Base-by-base conservation (phyloP, 441 rosid genomes). In the Breynia disticha region DNA sequence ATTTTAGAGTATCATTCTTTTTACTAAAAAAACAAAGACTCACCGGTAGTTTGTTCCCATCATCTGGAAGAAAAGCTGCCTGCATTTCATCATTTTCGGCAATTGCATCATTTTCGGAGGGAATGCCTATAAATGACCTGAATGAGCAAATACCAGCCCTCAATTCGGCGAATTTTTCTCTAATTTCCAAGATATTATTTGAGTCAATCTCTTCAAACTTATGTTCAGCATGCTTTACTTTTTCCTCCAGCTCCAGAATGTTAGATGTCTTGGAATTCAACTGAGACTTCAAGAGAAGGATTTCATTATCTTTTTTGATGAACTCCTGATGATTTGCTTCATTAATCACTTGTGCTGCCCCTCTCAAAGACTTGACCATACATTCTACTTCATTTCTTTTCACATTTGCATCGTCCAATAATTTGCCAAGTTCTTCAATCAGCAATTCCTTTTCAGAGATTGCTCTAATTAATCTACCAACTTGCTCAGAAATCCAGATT, bases 271-370 rank as follows among this genome's bases (percentile, higher is more conserved):
- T 81, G 42, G 60, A 66, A 62, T 72, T 53, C 72, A 86, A 67
- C 57, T 72, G 73, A 56, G 91, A 81, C 60, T 62, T 76, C 78
- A 95, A 64, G 46, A 63, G 63, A 54, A 69, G 67, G 68, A 76
- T 73, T 66, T 80, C 79, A 42, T 62, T 74, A 74, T 90, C 97
- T 60, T 82, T 95, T 67, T 86, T 93, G 60, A 70, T 65, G 67
- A 74, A 80, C 61, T 87, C 98, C 67, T 76, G 89, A 79, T 82
- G 91, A 60, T 87, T 88, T 39, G 95, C 90, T 84, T 90, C 97
- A 60, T 77, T 84, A 42, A 95, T 86, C 41, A 77, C 85, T 61
- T 87, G 44, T 52, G 94, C 80, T 55, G 98, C 99, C 48, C 88
- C 90, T 72, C 86, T 80, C 73, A 95, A 75, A 73, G 99, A 82